A percentile compares a stretch with the other conserved stretches of the same genome.
Evolutionary conservation across 495 filamentous ascomycete genomes (phyloP).

Genomic region (Aspergillus ellipticus): DNA sequence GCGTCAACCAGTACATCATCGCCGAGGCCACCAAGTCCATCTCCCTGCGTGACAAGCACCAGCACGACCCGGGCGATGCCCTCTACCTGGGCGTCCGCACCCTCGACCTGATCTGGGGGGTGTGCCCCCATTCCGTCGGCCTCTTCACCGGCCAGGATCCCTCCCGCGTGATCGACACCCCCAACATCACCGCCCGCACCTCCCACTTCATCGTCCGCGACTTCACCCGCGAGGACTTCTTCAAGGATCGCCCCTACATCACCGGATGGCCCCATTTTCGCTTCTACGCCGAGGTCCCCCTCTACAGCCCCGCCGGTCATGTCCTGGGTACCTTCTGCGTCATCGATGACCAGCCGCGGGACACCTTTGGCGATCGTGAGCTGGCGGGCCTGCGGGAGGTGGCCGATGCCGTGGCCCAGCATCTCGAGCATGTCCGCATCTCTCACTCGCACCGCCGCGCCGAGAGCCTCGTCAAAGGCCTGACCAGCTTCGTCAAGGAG

Average conservation of each 20-base stretch:
- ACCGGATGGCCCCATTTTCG: conserved; percentile 38
- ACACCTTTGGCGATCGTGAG: conserved; percentile 27
- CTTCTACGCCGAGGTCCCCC: conserved; percentile 64
- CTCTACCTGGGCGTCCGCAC: conserved; percentile 43
- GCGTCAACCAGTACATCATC: conserved; percentile 54
- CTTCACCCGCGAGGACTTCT: conserved; percentile 45
- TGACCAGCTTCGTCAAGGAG: conserved; percentile 31
- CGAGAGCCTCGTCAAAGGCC: conserved; percentile 27
- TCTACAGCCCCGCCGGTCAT: conserved; percentile 54
- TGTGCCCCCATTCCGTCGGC: conserved; percentile 47
- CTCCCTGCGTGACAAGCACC: conserved; percentile 37
- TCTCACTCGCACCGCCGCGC: conserved; percentile 25
- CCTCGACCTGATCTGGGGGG: conserved; percentile 38
- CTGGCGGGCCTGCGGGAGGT: conserved; percentile 28
- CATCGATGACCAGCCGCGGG: conserved; percentile 50
- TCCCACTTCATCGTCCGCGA: conserved; percentile 49
- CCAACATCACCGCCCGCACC: conserved; percentile 24
- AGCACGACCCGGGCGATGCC: conserved; percentile 32
- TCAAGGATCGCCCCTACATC: conserved; percentile 42
- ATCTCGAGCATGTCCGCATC: conserved; percentile 33
- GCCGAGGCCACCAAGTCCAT: conserved; percentile 58
- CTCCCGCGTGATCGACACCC: conserved; percentile 21
- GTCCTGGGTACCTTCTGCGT: conserved; percentile 62
- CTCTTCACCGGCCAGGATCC: conserved; percentile 26
- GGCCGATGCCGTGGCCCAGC: conserved; percentile 26